Base-by-base conservation (phyloP, 2,329 filamentous ascomycete genomes). In the Xylogone sp. region DNA sequence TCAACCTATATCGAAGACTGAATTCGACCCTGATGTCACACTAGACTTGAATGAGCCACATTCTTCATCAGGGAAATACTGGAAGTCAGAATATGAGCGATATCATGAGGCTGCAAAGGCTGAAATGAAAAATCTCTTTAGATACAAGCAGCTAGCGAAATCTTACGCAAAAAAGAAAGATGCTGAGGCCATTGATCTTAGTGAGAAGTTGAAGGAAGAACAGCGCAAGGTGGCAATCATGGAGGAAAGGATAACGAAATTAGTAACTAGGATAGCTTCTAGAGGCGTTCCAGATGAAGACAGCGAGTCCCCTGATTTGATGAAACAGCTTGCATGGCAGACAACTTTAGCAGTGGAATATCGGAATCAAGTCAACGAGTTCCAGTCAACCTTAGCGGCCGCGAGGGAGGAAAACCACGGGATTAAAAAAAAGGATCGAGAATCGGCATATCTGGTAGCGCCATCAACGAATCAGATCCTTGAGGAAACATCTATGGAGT, bases 81-180 rank as follows among this genome's bases (percentile, higher is more conserved):
- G 88, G 88, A 92, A 92, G 69, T 78, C 81, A 21, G 82, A 90
- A 63, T 92, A 88, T 61, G 79, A 89, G 58, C 79, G 77, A 50
- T 93, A 92, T 62, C 83, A 88, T 46, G 76, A 82, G 43, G 86
- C 87, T 56, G 88, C 87, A 56, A 83, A 82, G 66, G 78, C 76
- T 43, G 86, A 92, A 67, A 85, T 91, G 75, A 84, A 84, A 71
- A 89, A 87, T 71, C 75, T 93, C 63, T 79, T 92, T 64, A 83
- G 82, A 64, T 92, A 91, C 74, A 90, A 91, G 72, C 82, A 88
- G 64, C 75, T 90, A 55, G 87, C 88, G 52, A 92, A 89, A 69
- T 86, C 84, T 50, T 92, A 86, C 63, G 88, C 88, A 43, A 84
- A 86, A 65, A 82, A 86, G 69, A 92, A 91, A 68, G 88, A 93